Base-by-base conservation (phyloP, 2,329 filamentous ascomycete species). In the Fusarium lyarnte region DNA sequence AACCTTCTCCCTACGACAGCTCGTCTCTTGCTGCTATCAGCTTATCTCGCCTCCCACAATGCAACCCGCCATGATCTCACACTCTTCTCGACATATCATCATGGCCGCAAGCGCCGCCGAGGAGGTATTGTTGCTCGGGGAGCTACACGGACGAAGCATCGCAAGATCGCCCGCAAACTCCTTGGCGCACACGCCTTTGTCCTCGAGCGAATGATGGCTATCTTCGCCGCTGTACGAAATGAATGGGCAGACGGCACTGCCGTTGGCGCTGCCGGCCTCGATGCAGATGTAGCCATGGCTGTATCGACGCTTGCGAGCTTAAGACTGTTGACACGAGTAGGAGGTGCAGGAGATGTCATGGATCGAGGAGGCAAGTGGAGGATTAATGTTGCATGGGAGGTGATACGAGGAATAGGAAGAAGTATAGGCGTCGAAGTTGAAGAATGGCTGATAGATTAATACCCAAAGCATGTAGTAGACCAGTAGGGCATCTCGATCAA, bases 11-110 rank as follows among this genome's bases (percentile, higher is more conserved):
- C 93, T 1, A 91, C 91, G 59, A 92, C 91, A 54, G 91, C 93
- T 5, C 91, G 93, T 43, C 88, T 93, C 58, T 86, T 95, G 33
- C 88, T 96, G 16, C 86, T 94, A 31, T 90, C 93, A 39, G 91
- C 93, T 7, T 96, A 96, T 81, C 88, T 96, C 6, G 92, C 93
- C 57, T 94, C 92, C 3, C 93, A 94, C 85, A 96, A 95, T 79
- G 89, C 92, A 19, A 84, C 92, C 3, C 87, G 90, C n/a, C 89
- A 93, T 77, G 93, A 96, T 79, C 84, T 89, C 8, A 86, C 89
- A 3, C 89, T 94, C 77, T 96, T 96, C 84, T 94, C 92, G 74
- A 94, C 93, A 17, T 87, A 89, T 77, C 87, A 91, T 63, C 81
- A 90, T 80, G 85, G 86, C 75, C 80, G 84, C 52, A 82, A 85